Base-by-base conservation (phyloP, 495 filamentous ascomycete species). In the Aspergillus nidulans region DNA sequence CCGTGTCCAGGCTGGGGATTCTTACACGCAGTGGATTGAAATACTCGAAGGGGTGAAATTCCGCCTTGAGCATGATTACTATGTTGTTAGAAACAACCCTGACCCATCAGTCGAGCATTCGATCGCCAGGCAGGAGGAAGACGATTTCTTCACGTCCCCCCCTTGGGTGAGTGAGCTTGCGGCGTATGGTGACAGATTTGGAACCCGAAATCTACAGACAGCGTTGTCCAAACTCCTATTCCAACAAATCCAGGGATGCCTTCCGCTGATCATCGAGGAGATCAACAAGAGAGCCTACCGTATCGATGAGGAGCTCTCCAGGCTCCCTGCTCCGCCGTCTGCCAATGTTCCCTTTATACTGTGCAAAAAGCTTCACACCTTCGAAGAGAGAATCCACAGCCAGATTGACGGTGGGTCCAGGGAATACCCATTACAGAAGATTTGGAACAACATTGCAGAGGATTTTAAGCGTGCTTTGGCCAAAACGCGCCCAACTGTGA, bases 41-140 rank as follows among this genome's bases (percentile, higher is more conserved):
- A 84, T 89, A 42, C 68, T 94, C 12, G 65, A 69, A 0, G 84
- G 83, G 0, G 34, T 69, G 4, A 69, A 68, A 5, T 85, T 86
- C 52, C 34, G 53, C 0, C 77, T 87, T 0, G 86, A 86, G 0
- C 75, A 86, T 34, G 83, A 83, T 0, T 89, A 86, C 52, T 87
- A 81, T 50, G 81, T 88, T 23, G 77, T 89, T 18, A 84, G 81
- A 0, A 82, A 81, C 46, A 81, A 81, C n/a, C 74, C 77, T 0
- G 48, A 84, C 67, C 57, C 77, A 38, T 6, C 67, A 41, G 39
- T 83, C 52, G 53, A 79, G 23, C 76, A 89, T 45, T 65, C 74
- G 1, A 63, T 73, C 8, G 86, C 86, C 0, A 68, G 79, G 1
- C 60, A 63, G 6, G 80, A 83, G 59, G 87, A 90, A 52, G 70